Evolutionary conservation across 23 red algal genomes (phyloP).

Genomic region (Pyropia haitanensis): DNA sequence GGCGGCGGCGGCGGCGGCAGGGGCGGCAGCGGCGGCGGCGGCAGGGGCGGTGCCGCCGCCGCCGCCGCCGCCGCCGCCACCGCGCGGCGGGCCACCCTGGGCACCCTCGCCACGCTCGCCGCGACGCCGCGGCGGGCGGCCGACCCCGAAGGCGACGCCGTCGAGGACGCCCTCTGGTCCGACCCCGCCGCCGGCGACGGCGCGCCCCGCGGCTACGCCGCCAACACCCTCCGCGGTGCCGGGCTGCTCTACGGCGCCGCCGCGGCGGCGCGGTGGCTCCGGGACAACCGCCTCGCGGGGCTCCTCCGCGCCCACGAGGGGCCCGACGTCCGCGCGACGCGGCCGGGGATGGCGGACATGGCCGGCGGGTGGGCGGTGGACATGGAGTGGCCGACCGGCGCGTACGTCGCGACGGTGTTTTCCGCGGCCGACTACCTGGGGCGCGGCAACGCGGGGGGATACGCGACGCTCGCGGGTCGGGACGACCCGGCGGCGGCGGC

Average conservation of each 20-base stretch:
- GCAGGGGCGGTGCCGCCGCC: too few species aligned
- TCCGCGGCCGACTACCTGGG: slow-evolving; percentile 31
- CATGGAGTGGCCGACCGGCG: slow-evolving; percentile 21
- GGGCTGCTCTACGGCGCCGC: slow-evolving; percentile 49
- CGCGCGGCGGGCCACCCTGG: slow-evolving; percentile 15
- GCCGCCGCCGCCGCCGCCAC: not conserved
- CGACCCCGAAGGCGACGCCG: slow-evolving; percentile 21
- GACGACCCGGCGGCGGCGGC: slow-evolving; percentile 23
- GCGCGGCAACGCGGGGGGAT: not conserved
- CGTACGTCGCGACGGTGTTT: slow-evolving; percentile 52
- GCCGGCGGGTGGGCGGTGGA: slow-evolving; percentile 52
- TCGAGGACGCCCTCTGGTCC: slow-evolving; percentile 67
- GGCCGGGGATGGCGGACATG: slow-evolving; percentile 45
- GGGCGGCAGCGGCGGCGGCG: too few species aligned
- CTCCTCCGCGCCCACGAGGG: slow-evolving; percentile 81
- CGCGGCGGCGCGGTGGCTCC: slow-evolving; percentile 36
- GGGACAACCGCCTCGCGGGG: slow-evolving; percentile 28
- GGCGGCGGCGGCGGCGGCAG: too few species aligned
- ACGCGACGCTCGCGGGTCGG: slow-evolving; percentile 5
- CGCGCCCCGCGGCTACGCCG: slow-evolving; percentile 1
- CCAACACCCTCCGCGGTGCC: slow-evolving; percentile 45
- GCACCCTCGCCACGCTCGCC: slow-evolving; percentile 21
- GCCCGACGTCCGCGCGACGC: slow-evolving; percentile 54
- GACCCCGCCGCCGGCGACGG: slow-evolving; percentile 31
- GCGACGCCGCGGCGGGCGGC: slow-evolving; percentile 7